Conservation (phyloP, 2,329 filamentous ascomycete species). For the Botrytis byssoidea region DNA sequence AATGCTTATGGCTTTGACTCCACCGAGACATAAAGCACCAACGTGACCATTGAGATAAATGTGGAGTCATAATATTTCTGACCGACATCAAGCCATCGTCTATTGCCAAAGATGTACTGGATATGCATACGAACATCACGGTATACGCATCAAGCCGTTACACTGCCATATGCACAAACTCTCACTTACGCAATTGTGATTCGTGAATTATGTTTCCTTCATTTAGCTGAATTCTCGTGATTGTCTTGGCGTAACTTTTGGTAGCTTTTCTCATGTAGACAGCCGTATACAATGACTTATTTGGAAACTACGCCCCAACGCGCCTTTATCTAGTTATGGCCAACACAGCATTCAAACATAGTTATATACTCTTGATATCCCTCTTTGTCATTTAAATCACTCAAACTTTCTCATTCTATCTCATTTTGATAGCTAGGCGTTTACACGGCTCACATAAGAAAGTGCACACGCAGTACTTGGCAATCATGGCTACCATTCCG, state of each 20-base stretch:
- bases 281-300: not conserved
- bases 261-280: not conserved
- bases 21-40: not conserved
- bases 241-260: not conserved
- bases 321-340: not conserved
- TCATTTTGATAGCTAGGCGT: not conserved
- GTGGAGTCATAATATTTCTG: not conserved
- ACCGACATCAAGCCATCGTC: constrained; percentile 10
- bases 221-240: constrained; percentile 15
- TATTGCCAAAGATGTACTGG: not conserved
- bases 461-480: not conserved
- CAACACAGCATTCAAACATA: not conserved
- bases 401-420: constrained; percentile 18
- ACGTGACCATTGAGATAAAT: not conserved
- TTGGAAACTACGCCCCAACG: not conserved
- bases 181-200: not conserved
- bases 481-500: constrained; percentile 20
- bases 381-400: not conserved
- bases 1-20: constrained; percentile 12
- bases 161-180: constrained; percentile 3
- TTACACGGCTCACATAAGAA: not conserved
- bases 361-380: not conserved
- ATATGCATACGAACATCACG: constrained; percentile 8
- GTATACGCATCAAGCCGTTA: not conserved
- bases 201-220: not conserved